Conservation (phyloP, 192 early-diverging fungal species). For the Backusella tarrabulga region DNA sequence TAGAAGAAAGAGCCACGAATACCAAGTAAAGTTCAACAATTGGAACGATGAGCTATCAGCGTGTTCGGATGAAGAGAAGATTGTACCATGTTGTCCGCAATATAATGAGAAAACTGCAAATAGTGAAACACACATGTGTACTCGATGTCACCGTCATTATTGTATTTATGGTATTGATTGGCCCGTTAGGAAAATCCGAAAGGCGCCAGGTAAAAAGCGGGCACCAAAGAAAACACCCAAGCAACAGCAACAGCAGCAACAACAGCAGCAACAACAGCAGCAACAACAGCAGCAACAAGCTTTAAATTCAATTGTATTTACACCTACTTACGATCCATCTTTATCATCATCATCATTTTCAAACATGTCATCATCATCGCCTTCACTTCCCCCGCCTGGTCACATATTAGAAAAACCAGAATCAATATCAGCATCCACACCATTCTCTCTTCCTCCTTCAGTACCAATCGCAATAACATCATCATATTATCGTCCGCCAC, state of each 20-base stretch:
- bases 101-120: conserved; percentile 3
- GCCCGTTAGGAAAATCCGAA: conserved; percentile 27
- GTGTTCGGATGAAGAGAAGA: conserved; percentile 10
- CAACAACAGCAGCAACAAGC: neutral
- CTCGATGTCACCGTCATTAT: conserved; percentile 34
- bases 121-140: conserved; percentile 22
- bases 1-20: neutral
- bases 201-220: neutral
- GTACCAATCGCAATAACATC: neutral
- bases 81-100: neutral
- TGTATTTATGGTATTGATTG: conserved; percentile 22
- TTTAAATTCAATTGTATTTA: neutral
- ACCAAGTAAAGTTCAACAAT: neutral
- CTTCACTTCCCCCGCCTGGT: neutral
- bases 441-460: neutral
- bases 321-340: neutral
- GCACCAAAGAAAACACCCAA: neutral
- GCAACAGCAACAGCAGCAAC: neutral
- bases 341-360: too few species aligned
- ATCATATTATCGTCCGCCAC: neutral
- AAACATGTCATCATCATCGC: neutral
- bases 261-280: neutral
- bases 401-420: neutral
- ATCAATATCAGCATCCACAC: neutral
- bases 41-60: neutral